Conservation (phyloP, 129 eudicot species). For the Ambrosia artemisiifolia region DNA sequence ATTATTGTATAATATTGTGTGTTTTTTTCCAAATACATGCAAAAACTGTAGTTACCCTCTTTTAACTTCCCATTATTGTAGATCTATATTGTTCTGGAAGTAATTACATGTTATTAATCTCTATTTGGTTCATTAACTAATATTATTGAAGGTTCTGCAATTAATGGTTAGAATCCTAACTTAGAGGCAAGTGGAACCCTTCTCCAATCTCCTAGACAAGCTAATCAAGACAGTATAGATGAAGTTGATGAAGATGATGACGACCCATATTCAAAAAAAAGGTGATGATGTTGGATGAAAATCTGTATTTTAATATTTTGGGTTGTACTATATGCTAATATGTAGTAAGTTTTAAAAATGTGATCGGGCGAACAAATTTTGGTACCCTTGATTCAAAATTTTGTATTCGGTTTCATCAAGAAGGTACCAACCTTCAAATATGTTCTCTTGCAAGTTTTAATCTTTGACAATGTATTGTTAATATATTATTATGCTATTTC, state of each 20-base stretch:
- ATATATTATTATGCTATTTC: no score
- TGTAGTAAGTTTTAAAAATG: not conserved
- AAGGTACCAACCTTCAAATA: no score
- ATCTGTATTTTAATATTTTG: not conserved
- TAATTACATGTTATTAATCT: constrained; percentile 12
- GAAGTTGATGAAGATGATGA: constrained; percentile 74
- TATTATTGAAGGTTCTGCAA: constrained; percentile 39
- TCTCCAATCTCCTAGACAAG: constrained; percentile 62
- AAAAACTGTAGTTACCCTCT: not conserved
- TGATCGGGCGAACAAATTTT: constrained; percentile 63
- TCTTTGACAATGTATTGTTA: no score
- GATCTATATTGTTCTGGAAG: not conserved
- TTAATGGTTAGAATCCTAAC: constrained; percentile 41
- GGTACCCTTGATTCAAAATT: constrained; percentile 64
- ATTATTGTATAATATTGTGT: not conserved
- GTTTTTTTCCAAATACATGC: not conserved
- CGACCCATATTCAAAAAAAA: constrained; percentile 72
- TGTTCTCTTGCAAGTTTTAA: no score
- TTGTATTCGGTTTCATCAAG: no score
- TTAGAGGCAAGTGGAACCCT: constrained; percentile 54
- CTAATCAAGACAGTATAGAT: constrained; percentile 53
- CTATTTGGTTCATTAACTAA: constrained; percentile 1
- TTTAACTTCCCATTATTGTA: constrained; percentile 12
- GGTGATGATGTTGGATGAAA: constrained; percentile 37
- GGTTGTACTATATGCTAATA: constrained; percentile 21